Percentiles rank a stretch among this genome's conserved stretches.
These are phyloP conservation scores for Paramyrothecium sp. DNA, from an alignment of 2,329 filamentous ascomycete genomes.

Conservation along the genomic window DNA sequence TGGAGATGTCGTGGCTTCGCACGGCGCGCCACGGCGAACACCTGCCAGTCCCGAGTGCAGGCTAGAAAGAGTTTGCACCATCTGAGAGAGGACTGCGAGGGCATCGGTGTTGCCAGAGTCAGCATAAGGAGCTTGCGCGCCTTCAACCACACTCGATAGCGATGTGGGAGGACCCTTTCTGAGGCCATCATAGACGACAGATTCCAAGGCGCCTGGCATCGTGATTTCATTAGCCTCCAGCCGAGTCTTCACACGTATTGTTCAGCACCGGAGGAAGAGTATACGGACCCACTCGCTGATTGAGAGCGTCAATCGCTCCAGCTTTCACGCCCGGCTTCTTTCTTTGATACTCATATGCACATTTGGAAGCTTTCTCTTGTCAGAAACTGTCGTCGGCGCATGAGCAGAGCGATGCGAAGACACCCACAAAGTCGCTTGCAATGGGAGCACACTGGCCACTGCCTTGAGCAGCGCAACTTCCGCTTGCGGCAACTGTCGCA, in stretches of 20 bases:
- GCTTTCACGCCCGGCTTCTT: conserved; percentile 34
- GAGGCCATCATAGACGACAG: not conserved
- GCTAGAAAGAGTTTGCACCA: not conserved
- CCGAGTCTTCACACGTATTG: not conserved
- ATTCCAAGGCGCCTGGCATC: not conserved
- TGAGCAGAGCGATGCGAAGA: not conserved
- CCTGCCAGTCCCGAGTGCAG: not conserved
- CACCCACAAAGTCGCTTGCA: not conserved
- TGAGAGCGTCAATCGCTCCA: conserved; percentile 33
- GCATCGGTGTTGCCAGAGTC: not conserved
- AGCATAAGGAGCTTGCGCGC: not conserved
- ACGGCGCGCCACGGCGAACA: not conserved
- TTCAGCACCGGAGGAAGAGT: not conserved
- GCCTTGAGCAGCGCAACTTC: not conserved
- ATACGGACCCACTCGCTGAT: conserved; percentile 25
- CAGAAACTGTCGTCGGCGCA: not conserved
- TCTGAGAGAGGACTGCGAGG: not conserved
- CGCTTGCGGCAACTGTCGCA: not conserved
- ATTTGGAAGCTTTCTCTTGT: conserved; percentile 6
- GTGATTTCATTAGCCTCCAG: not conserved
- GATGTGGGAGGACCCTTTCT: not conserved
- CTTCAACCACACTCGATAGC: not conserved
- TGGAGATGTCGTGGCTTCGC: not conserved
- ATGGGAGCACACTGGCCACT: not conserved
- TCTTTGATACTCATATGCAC: conserved; percentile 28